Conservation (phyloP, 2,329 filamentous ascomycete species). For the Aureobasidium pullulans region DNA sequence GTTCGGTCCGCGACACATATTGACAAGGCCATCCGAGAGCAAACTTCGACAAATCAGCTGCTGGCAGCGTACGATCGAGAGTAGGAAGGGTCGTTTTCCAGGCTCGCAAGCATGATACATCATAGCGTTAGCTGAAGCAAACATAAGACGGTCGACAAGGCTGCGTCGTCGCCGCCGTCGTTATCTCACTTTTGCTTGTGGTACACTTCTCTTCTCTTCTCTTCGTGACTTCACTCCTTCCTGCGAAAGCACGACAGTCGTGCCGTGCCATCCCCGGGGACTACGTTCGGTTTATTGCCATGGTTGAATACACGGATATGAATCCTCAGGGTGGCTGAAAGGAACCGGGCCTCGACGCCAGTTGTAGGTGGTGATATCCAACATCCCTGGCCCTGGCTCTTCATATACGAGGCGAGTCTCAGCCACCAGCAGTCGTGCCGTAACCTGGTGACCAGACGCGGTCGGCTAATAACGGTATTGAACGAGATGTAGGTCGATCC, state of each 20-base stretch:
- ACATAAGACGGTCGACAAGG: not conserved
- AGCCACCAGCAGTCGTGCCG: conserved; percentile 9
- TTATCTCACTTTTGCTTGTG: not conserved
- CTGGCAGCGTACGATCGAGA: not conserved
- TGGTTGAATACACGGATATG: not conserved
- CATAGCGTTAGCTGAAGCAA: not conserved
- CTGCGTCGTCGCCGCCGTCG: not conserved
- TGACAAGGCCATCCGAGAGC: not conserved
- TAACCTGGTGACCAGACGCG: conserved; percentile 1
- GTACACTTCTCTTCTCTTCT: not conserved
- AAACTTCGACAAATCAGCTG: not conserved
- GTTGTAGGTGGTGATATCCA: not conserved
- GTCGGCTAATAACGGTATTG: conserved; percentile 5
- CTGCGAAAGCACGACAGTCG: too few species aligned
- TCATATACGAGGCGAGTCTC: not conserved
- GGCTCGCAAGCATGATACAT: not conserved
- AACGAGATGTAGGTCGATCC: not conserved
- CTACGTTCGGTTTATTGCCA: not conserved
- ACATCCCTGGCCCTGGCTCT: not conserved
- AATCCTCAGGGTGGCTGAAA: not conserved
- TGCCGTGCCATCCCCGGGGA: too few species aligned
- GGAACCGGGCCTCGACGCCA: not conserved
- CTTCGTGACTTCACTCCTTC: too few species aligned
- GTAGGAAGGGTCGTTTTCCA: not conserved
- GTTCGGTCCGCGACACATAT: not conserved